A percentile compares a stretch with the other conserved stretches of the same genome.
Evolutionary conservation across 495 filamentous ascomycete species (phyloP).

Genomic region (Xylaria castorea): DNA sequence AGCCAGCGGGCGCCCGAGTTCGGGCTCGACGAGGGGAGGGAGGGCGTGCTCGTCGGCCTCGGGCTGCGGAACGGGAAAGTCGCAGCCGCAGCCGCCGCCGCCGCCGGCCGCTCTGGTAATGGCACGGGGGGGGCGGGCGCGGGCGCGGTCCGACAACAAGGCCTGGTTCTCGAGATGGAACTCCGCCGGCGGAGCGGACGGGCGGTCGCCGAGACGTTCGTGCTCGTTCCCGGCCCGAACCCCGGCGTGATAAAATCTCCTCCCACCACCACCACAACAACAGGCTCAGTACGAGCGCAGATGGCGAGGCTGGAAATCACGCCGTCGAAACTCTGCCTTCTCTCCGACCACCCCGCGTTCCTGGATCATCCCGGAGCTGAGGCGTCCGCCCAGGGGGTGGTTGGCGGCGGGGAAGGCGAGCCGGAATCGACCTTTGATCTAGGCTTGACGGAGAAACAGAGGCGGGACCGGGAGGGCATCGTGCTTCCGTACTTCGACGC

Average conservation of each 20-base stretch:
- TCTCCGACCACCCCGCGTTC: constrained; percentile 81
- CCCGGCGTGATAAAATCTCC: neutral
- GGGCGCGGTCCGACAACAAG: constrained; percentile 34
- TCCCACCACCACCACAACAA: no score
- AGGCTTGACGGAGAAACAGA: constrained; percentile 88
- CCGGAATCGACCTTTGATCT: constrained; percentile 78
- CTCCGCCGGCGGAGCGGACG: constrained; percentile 81
- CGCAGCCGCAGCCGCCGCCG: no score
- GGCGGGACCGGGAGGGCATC: constrained; percentile 81
- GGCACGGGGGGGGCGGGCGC: neutral
- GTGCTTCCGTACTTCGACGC: constrained; percentile 96
- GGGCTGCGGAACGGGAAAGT: constrained; percentile 37
- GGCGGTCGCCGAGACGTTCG: constrained; percentile 77
- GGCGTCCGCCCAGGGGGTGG: constrained; percentile 38
- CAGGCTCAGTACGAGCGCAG: constrained; percentile 36
- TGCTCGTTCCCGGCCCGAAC: constrained; percentile 56
- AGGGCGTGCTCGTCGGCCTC: constrained; percentile 74
- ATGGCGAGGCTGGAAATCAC: constrained; percentile 31
- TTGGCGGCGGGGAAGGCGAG: constrained; percentile 58
- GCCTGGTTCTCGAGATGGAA: constrained; percentile 85
- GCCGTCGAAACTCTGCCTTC: constrained; percentile 59
- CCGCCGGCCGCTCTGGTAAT: neutral
- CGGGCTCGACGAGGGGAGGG: constrained; percentile 74
- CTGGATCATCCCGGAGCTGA: constrained; percentile 51
- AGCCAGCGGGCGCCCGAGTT: constrained; percentile 74